Evolutionary conservation across 176 grass and related monocot species (phyloP).

Genomic region (Hyparrhenia diplandra): DNA sequence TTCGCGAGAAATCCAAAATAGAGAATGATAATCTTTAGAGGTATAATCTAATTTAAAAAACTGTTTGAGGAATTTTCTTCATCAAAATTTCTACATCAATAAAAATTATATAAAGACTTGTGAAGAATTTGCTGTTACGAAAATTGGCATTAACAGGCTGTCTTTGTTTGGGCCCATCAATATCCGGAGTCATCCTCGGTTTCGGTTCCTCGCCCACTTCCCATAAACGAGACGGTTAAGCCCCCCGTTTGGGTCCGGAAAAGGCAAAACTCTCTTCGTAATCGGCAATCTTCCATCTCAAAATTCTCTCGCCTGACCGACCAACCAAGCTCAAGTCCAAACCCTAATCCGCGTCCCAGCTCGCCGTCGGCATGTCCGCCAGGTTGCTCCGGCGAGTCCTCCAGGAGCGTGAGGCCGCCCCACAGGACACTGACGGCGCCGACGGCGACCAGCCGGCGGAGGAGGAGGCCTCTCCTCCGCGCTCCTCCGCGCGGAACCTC

Average conservation of each 20-base stretch:
- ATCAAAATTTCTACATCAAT: too few relatives aligned
- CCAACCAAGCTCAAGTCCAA: conserved; percentile 16
- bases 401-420: conserved; percentile 58
- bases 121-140: too few relatives aligned
- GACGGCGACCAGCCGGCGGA: conserved; percentile 33
- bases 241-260: background rate
- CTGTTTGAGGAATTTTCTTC: too few relatives aligned
- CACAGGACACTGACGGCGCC: conserved; percentile 25
- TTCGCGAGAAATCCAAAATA: too few relatives aligned
- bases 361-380: conserved; percentile 54
- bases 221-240: background rate
- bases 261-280: conserved; percentile 11
- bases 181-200: background rate
- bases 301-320: background rate
- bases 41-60: too few relatives aligned
- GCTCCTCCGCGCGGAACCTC: conserved; percentile 49
- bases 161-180: background rate
- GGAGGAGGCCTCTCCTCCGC: conserved; percentile 10
- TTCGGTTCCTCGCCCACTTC: too few relatives aligned
- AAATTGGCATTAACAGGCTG: too few relatives aligned
- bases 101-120: too few relatives aligned
- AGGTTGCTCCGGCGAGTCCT: conserved; percentile 73
- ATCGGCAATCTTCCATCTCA: conserved; percentile 22
- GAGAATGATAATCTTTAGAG: too few relatives aligned
- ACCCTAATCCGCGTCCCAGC: conserved; percentile 40